phyloP scores from a whole-genome alignment of 2,329 filamentous ascomycete genomes.

The Trichoderma cornu-damae region DNA sequence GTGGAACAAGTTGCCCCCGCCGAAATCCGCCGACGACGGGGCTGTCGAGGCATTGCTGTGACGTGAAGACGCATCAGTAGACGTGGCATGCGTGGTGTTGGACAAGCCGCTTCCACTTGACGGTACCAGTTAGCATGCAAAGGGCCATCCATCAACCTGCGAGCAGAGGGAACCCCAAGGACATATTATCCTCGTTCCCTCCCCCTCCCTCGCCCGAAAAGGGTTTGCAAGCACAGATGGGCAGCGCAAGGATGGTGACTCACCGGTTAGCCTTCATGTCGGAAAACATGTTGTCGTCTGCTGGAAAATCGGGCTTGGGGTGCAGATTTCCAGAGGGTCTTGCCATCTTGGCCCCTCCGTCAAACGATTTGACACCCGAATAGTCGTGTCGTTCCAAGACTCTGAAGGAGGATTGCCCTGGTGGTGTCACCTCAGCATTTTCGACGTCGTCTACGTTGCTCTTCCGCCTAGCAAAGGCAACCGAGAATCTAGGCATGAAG shows the following conservation, averaged over 20 bases:
- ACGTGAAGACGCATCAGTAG: slow-evolving; percentile 56
- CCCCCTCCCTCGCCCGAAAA: neutral
- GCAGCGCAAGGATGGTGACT: slow-evolving; percentile 27
- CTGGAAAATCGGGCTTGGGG: slow-evolving; percentile 33
- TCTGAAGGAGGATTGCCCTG: slow-evolving; percentile 50
- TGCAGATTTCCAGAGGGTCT: slow-evolving; percentile 35
- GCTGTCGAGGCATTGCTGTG: slow-evolving; percentile 59
- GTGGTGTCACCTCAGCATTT: slow-evolving; percentile 42
- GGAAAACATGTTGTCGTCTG: slow-evolving; percentile 56
- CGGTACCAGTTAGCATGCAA: slow-evolving; percentile 33
- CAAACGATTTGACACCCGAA: slow-evolving; percentile 43
- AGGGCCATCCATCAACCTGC: neutral
- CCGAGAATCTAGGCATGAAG: slow-evolving; percentile 60
- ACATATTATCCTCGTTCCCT: neutral
- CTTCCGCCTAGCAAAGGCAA: slow-evolving; percentile 56
- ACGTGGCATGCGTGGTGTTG: slow-evolving; percentile 56
- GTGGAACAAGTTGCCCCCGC: slow-evolving; percentile 23
- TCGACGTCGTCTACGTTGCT: slow-evolving; percentile 52
- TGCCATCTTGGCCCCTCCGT: slow-evolving; percentile 43
- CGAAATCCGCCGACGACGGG: slow-evolving; percentile 50
- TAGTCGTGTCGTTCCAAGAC: slow-evolving; percentile 52
- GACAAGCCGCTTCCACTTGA: slow-evolving; percentile 55
- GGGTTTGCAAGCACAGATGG: neutral
- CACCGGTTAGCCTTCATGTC: slow-evolving; percentile 53
- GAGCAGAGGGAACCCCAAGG: neutral